Evolutionary conservation across 768 basidiomycete species (phyloP).

Genomic region (Xerocomus potaroensis): DNA sequence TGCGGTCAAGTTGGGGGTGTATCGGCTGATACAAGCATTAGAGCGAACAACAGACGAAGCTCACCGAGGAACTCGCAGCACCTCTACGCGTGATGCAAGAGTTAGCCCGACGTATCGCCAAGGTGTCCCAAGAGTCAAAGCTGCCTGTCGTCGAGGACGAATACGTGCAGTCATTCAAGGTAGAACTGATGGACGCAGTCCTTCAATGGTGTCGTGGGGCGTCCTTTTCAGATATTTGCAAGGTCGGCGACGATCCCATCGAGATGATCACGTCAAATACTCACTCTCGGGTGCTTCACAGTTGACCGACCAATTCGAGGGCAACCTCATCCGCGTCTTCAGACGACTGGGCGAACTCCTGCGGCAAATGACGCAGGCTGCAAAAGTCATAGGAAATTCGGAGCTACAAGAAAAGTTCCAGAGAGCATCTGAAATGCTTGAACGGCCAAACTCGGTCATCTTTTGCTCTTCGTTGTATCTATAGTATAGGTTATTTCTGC

Average conservation of each 20-base stretch:
- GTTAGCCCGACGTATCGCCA: slow-evolving; percentile 92
- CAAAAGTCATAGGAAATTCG: slow-evolving; percentile 93
- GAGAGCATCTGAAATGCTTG: slow-evolving; percentile 87
- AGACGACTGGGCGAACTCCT: slow-evolving; percentile 90
- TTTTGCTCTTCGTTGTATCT: slow-evolving; percentile 86
- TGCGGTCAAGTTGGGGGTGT: not conserved
- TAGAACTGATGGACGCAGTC: slow-evolving; percentile 98
- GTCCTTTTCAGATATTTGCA: slow-evolving; percentile 93
- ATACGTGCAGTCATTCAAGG: slow-evolving; percentile 95
- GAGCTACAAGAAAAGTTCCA: slow-evolving; percentile 95
- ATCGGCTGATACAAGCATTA: slow-evolving; percentile 25
- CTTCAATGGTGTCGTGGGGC: slow-evolving; percentile 98
- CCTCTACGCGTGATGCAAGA: slow-evolving; percentile 96
- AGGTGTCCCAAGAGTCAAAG: slow-evolving; percentile 92
- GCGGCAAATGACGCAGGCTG: slow-evolving; percentile 92
- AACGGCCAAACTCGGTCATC: slow-evolving; percentile 90
- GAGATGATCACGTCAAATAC: not conserved
- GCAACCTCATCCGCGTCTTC: slow-evolving; percentile 94
- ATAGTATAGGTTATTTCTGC: slow-evolving; percentile 31
- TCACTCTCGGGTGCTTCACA: slow-evolving; percentile 28
- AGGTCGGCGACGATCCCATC: slow-evolving; percentile 49
- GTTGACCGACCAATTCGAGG: slow-evolving; percentile 97
- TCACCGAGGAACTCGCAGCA: slow-evolving; percentile 91
- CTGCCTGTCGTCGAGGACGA: slow-evolving; percentile 86
- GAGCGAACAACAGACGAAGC: slow-evolving; percentile 82